Percentiles rank a stretch among this genome's conserved stretches.
These are phyloP conservation scores for Fusarium sp. DNA, from an alignment of 2,329 filamentous ascomycete genomes.

Conservation along the genomic window DNA sequence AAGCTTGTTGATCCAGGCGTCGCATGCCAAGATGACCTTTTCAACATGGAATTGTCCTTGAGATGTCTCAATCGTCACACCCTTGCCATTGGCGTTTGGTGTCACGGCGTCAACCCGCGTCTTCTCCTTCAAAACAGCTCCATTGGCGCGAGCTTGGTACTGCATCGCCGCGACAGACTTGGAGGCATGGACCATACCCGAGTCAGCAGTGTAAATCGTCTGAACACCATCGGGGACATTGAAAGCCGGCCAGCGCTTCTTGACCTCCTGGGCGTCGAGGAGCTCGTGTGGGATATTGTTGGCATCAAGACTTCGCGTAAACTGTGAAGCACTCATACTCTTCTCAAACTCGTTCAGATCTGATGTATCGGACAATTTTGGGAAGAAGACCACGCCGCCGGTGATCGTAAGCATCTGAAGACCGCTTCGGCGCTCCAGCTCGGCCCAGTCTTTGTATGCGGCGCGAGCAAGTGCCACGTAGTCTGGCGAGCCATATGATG, in stretches of 20 bases:
- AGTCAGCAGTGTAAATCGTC: slow-evolving; percentile 44
- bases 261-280: slow-evolving; percentile 29
- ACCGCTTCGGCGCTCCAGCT: slow-evolving; percentile 37
- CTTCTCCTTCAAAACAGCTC: slow-evolving; percentile 29
- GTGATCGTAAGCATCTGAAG: slow-evolving; percentile 42
- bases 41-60: slow-evolving; percentile 20
- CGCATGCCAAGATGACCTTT: slow-evolving; percentile 32
- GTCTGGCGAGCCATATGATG: slow-evolving; percentile 41
- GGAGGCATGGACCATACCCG: slow-evolving; percentile 42
- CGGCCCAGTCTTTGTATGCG: slow-evolving; percentile 46
- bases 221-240: slow-evolving; percentile 24
- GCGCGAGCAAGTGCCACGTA: slow-evolving; percentile 43
- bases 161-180: slow-evolving; percentile 35
- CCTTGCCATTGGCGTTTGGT: slow-evolving; percentile 2
- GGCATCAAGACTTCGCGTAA: slow-evolving; percentile 20
- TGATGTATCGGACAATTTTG: not conserved
- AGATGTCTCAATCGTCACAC: slow-evolving; percentile 23
- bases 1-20: slow-evolving; percentile 40
- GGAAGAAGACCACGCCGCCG: slow-evolving; percentile 45
- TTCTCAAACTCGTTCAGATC: slow-evolving; percentile 18
- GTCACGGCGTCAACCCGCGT: slow-evolving; percentile 17
- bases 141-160: slow-evolving; percentile 23
- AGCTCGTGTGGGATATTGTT: slow-evolving; percentile 41
- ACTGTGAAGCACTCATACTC: slow-evolving; percentile 18
- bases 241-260: slow-evolving; percentile 43